A percentile compares a stretch with the other conserved stretches of the same genome.
Evolutionary conservation across 176 grass and related monocot genomes (phyloP).

Genomic region (Musa beccarii): DNA sequence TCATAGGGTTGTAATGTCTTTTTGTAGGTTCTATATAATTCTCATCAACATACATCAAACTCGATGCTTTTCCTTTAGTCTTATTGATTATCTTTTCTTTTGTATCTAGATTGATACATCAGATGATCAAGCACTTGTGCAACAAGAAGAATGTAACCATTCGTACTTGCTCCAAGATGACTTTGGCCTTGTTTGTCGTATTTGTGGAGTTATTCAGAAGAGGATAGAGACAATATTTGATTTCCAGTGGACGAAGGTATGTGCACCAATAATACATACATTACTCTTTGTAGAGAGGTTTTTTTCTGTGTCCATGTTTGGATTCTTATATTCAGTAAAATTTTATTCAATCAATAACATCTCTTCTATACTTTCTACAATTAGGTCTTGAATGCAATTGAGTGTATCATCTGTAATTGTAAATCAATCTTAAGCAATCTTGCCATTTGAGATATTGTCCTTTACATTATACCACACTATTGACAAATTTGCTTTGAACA

Average conservation of each 20-base stretch:
- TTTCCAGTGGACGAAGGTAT: constrained; percentile 94
- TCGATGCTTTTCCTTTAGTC: constrained; percentile 8
- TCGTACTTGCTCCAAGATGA: constrained; percentile 71
- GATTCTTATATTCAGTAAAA: background rate
- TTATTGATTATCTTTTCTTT: constrained; percentile 12
- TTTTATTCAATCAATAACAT: background rate
- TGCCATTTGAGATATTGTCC: too few relatives aligned
- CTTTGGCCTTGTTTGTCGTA: constrained; percentile 73
- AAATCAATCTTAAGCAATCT: too few relatives aligned
- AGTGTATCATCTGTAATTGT: too few relatives aligned
- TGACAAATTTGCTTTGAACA: too few relatives aligned
- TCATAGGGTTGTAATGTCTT: too few relatives aligned
- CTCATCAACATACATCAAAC: background rate
- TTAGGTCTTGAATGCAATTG: too few relatives aligned
- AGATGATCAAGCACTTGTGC: constrained; percentile 34
- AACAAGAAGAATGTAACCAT: constrained; percentile 60
- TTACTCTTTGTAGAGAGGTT: constrained; percentile 20
- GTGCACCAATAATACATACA: constrained; percentile 9
- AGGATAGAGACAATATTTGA: constrained; percentile 90
- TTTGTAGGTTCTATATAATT: background rate
- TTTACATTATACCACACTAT: too few relatives aligned
- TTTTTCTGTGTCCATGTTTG: constrained; percentile 10
- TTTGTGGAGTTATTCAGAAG: constrained; percentile 94
- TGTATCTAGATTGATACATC: constrained; percentile 35
- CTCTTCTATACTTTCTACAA: background rate